Conservation (phyloP, 805 yeast genomes). For the Peterozyma xylosa region DNA sequence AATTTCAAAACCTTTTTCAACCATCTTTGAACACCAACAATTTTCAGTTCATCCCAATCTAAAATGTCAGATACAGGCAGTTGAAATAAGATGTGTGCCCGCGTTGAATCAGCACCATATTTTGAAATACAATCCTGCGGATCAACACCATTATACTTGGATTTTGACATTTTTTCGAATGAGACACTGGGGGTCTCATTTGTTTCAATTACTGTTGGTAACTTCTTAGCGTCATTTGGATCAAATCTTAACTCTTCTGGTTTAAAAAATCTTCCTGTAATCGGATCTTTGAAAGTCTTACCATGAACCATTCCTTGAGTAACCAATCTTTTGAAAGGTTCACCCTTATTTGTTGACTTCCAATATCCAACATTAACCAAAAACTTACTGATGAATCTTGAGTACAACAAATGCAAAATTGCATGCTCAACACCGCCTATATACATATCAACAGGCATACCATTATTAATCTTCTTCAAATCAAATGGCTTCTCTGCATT, state of each 20-base stretch:
- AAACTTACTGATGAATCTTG: conserved; percentile 82
- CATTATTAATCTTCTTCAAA: conserved; percentile 29
- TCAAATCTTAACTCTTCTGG: conserved; percentile 62
- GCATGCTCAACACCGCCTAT: conserved; percentile 98
- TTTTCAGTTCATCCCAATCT: conserved; percentile 86
- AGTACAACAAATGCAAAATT: conserved; percentile 79
- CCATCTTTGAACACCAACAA: conserved; percentile 88
- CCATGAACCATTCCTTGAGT: conserved; percentile 99
- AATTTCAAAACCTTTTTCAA: conserved; percentile 44
- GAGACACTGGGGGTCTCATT: conserved; percentile 47
- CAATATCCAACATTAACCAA: conserved; percentile 60
- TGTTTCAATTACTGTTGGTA: conserved; percentile 39
- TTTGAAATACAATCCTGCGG: conserved; percentile 66
- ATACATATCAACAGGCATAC: conserved; percentile 83
- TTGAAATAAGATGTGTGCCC: conserved; percentile 89
- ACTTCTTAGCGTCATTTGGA: conserved; percentile 9
- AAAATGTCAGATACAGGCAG: conserved; percentile 81
- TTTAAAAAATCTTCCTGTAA: conserved; percentile 64
- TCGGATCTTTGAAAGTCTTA: conserved; percentile 68
- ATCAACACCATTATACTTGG: conserved; percentile 91
- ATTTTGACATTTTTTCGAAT: conserved; percentile 93
- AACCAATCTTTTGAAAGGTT: conserved; percentile 73
- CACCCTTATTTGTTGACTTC: conserved; percentile 59
- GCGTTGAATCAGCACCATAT: conserved; percentile 90
- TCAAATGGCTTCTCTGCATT: conserved; percentile 53